Evolutionary conservation across 345 rosid species (phyloP).

Genomic region (Sonneratia caseolaris): DNA sequence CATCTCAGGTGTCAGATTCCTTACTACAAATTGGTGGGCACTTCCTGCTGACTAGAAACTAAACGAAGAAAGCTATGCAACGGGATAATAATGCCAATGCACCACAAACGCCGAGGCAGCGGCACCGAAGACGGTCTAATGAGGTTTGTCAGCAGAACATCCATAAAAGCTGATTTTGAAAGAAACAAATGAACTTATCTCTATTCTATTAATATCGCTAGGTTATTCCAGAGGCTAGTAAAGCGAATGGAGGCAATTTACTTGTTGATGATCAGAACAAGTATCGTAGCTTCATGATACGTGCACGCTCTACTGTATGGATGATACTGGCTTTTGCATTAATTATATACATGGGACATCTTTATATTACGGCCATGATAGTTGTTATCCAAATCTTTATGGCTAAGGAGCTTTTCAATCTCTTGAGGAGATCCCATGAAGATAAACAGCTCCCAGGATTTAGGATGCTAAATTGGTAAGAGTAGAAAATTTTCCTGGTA

Average conservation of each 20-base stretch:
- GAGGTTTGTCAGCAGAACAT: conserved; percentile 33
- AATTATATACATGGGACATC: conserved; percentile 93
- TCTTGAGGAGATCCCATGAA: conserved; percentile 78
- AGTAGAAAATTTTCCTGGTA: background rate
- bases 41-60: conserved; percentile 3
- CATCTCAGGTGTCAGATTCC: background rate
- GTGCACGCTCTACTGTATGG: conserved; percentile 76
- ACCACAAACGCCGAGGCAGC: conserved; percentile 46
- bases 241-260: conserved; percentile 48
- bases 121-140: conserved; percentile 60
- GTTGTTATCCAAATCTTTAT: conserved; percentile 87
- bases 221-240: conserved; percentile 47
- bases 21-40: background rate
- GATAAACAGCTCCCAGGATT: conserved; percentile 79
- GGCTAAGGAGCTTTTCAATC: conserved; percentile 85
- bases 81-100: conserved; percentile 33
- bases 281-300: conserved; percentile 69
- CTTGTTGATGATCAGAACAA: conserved; percentile 72
- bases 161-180: conserved; percentile 1
- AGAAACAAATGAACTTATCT: background rate
- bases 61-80: conserved; percentile 38
- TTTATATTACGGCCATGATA: conserved; percentile 86
- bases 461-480: conserved; percentile 79
- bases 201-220: conserved; percentile 11
- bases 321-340: conserved; percentile 83